Evolutionary conservation across 805 yeast species (phyloP), one percentile per base, ranked within the genome.

Genomic region (Candida michaelii): DNA sequence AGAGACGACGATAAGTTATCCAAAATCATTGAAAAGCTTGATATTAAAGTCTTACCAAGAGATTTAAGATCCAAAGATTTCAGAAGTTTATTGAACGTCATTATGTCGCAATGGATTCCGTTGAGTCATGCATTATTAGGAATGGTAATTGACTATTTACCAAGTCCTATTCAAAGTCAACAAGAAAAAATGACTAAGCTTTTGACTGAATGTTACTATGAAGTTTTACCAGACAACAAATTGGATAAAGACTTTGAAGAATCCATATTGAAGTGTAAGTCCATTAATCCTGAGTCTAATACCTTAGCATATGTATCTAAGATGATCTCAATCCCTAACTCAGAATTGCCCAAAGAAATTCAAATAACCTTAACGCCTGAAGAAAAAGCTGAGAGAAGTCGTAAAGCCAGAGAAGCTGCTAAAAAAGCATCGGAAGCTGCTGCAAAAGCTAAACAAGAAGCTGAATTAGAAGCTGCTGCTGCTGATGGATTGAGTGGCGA

Each of bases 91-190:
- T 59, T 89, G 14, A 76, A 73, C 42, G 70, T 80, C 6, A 76
- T 93, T 3, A 80, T 91, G 79, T 80, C 89, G 1, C 97, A 91
- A 58, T 93, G 99, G 97, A 68, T 93, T 16, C 98, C 99, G 0
- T 79, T 93, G 4, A 85, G 97, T 17, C 83, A 86, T 29, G 87
- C 98, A 0, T 77, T 91, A 7, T 65, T 93, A 21, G 73, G 93
- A 8, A 81, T 95, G 1, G 95, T 91, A 4, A 83, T 90, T 24
- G 93, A 89, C 45, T 79, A 80, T 47, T 62, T 93, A 36, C 97
- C 97, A 0, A 85, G 95, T 6, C 99, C 99, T 1, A 54, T 74
- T 4, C 69, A 59, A 1, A 86, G 97, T 0, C 99, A 93, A 60
- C 64, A 63, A 16, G 78, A 74, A 25, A 77, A 97, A 50, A 77